Evolutionary conservation across 305 asterid species (phyloP).

Genomic region (Andrographis paniculata): DNA sequence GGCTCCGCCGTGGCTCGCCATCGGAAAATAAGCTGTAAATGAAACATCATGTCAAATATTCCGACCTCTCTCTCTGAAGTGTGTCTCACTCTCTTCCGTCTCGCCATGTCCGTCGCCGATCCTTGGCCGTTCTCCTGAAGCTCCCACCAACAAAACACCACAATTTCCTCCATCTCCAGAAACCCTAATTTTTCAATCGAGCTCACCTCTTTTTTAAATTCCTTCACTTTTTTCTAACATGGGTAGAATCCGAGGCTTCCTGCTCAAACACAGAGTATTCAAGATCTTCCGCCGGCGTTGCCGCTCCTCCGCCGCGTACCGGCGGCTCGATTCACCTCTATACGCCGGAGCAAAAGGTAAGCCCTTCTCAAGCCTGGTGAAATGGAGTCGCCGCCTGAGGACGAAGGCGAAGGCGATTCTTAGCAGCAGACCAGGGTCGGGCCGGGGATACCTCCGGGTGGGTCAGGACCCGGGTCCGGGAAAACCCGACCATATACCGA

Average conservation of each 20-base stretch:
- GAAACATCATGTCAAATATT: slow-evolving; percentile 46
- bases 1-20: slow-evolving; percentile 5
- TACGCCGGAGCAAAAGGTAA: slow-evolving; percentile 6
- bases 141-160: background rate
- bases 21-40: slow-evolving; percentile 19
- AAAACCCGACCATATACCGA: slow-evolving; percentile 34
- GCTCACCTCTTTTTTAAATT: background rate
- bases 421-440: slow-evolving; percentile 18
- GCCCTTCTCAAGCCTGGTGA: slow-evolving; percentile 30
- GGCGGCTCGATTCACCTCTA: slow-evolving; percentile 15
- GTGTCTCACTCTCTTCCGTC: slow-evolving; percentile 49
- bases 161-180: background rate
- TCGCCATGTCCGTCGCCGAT: slow-evolving; percentile 58
- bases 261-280: slow-evolving; percentile 45
- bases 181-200: background rate
- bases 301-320: slow-evolving; percentile 22
- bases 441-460: slow-evolving; percentile 32
- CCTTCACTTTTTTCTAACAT: slow-evolving; percentile 10
- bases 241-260: slow-evolving; percentile 54
- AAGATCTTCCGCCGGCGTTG: slow-evolving; percentile 48
- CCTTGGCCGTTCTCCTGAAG: slow-evolving; percentile 69
- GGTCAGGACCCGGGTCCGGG: slow-evolving; percentile 40
- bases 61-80: slow-evolving; percentile 50
- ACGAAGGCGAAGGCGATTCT: slow-evolving; percentile 45
- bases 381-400: slow-evolving; percentile 38